Conservation (phyloP, 495 filamentous ascomycete species). For the Xylaria longipes region DNA sequence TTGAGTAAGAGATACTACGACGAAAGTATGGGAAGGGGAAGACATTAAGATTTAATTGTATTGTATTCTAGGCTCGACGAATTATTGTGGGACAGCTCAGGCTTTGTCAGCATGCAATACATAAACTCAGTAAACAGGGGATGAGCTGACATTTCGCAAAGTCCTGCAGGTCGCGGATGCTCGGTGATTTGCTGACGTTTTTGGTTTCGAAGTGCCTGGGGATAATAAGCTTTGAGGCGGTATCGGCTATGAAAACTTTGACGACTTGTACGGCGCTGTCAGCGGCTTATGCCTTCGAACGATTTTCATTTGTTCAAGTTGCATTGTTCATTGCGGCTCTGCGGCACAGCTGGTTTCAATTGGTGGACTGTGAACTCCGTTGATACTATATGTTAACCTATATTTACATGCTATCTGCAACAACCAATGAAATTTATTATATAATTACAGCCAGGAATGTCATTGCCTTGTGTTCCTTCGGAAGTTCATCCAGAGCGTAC, state of each 20-base stretch:
- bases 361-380: neutral
- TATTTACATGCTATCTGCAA: neutral
- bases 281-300: neutral
- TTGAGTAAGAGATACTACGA: neutral
- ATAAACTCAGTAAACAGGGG: neutral
- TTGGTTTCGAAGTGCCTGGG: neutral
- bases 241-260: neutral
- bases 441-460: no score
- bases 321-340: neutral
- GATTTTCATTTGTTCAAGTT: neutral
- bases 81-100: neutral
- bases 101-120: neutral
- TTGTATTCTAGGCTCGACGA: neutral
- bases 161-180: neutral
- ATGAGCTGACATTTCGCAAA: neutral
- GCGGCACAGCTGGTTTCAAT: neutral
- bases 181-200: slow-evolving; percentile 1
- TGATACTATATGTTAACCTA: neutral
- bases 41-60: neutral
- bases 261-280: neutral
- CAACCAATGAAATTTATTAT: neutral
- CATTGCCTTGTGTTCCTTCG: neutral
- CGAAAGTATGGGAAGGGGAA: neutral
- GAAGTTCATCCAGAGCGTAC: neutral
- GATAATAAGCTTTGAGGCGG: neutral